phyloP scores from a whole-genome alignment of 2,329 filamentous ascomycete genomes.

The Phaeosphaeriaceae sp. region DNA sequence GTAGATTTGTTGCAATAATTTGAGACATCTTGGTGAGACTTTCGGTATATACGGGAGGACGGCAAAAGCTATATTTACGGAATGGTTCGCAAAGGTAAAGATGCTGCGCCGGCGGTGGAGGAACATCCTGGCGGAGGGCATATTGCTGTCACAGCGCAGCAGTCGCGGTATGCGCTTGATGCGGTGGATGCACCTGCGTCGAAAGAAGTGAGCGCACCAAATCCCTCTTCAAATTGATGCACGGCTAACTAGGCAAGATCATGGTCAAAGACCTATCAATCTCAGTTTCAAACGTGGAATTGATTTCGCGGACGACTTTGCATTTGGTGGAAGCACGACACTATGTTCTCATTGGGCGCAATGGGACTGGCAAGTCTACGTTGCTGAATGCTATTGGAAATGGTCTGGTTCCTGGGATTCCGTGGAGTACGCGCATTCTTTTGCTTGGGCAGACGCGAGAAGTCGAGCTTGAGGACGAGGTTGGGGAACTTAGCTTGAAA shows the following conservation, averaged over 20 bases:
- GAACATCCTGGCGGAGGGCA: conserved; percentile 33
- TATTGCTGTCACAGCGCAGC: conserved; percentile 47
- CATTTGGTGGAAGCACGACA: conserved; percentile 74
- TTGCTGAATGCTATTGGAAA: conserved; percentile 77
- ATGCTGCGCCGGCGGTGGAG: conserved; percentile 17
- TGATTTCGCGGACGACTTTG: conserved; percentile 72
- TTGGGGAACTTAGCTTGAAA: conserved; percentile 29
- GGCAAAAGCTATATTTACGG: neutral
- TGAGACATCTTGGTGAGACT: no score
- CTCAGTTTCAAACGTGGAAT: conserved; percentile 66
- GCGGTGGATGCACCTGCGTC: conserved; percentile 47
- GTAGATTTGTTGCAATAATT: no score
- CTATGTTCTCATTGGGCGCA: conserved; percentile 80
- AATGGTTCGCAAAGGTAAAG: conserved; percentile 43
- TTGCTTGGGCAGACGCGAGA: conserved; percentile 45
- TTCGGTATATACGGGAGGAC: no score
- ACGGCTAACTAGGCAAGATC: conserved; percentile 36
- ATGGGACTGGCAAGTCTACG: conserved; percentile 84
- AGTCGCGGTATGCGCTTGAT: conserved; percentile 48
- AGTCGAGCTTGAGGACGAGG: conserved; percentile 36
- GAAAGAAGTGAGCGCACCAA: conserved; percentile 36
- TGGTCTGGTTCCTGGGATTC: conserved; percentile 73
- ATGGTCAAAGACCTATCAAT: conserved; percentile 73
- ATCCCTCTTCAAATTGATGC: neutral
- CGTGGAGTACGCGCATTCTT: conserved; percentile 44